Conservation (phyloP, 176 grass and related monocot genomes). For the Oryza longistaminata region DNA sequence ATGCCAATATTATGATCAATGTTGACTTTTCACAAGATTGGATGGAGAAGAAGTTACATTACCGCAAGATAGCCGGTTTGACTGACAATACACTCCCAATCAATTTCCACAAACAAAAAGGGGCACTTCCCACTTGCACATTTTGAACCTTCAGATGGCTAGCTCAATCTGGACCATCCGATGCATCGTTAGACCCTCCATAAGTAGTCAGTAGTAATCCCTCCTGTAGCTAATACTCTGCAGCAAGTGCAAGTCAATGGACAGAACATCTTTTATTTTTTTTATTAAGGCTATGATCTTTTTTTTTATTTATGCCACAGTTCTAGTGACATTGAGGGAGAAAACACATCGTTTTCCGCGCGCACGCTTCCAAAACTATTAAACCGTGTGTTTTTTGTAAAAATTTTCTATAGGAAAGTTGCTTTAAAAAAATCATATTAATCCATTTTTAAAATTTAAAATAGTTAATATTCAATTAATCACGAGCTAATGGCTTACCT, state of each 20-base stretch:
- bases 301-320: slow-evolving; percentile 1
- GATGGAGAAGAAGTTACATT: neutral
- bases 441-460: too few relatives aligned
- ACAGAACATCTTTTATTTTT: neutral
- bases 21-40: slow-evolving; percentile 41
- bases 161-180: neutral
- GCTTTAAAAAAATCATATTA: too few relatives aligned
- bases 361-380: too few relatives aligned
- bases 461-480: too few relatives aligned
- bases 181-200: neutral
- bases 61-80: neutral
- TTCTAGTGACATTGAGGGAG: neutral
- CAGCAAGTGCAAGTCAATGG: slow-evolving; percentile 39
- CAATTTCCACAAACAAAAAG: neutral
- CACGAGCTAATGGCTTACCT: too few relatives aligned
- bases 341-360: too few relatives aligned
- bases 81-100: neutral
- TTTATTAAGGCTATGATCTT: neutral
- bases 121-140: neutral
- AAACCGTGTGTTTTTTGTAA: too few relatives aligned
- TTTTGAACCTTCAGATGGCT: neutral
- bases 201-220: neutral
- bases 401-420: too few relatives aligned
- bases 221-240: neutral
- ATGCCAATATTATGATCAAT: slow-evolving; percentile 17